Conservation (phyloP, 305 asterid genomes). For the Fraxinus ornus region DNA sequence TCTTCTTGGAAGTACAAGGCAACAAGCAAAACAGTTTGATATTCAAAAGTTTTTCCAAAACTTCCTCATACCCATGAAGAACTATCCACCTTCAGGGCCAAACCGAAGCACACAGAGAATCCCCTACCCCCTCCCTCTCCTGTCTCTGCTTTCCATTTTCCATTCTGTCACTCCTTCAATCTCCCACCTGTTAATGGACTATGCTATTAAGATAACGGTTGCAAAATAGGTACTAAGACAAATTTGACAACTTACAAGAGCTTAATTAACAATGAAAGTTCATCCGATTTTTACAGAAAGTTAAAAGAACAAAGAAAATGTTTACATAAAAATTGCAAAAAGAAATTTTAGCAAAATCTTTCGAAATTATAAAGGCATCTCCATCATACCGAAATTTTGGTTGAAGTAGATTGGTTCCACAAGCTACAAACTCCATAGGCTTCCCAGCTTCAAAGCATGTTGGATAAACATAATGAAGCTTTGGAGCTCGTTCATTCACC, state of each 20-base stretch:
- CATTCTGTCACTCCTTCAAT: not conserved
- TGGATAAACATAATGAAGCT: conserved; percentile 47
- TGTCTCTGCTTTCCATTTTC: too few relatives aligned
- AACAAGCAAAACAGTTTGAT: not conserved
- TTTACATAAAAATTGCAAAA: not conserved
- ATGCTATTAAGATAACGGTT: not conserved
- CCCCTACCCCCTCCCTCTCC: not conserved
- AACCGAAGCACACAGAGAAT: not conserved
- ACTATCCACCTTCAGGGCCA: not conserved
- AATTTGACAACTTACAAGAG: not conserved
- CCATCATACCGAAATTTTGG: conserved; percentile 40
- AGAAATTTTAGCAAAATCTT: not conserved
- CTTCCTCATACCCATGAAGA: not conserved
- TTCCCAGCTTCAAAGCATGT: conserved; percentile 54
- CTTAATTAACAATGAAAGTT: not conserved
- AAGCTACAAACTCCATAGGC: conserved; percentile 50
- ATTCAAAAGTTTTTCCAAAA: not conserved
- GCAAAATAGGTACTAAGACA: not conserved
- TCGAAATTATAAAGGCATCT: not conserved
- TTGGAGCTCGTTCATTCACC: conserved; percentile 38
- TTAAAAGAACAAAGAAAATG: not conserved
- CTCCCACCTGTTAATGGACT: not conserved
- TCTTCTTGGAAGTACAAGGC: not conserved
- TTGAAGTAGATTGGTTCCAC: conserved; percentile 53
- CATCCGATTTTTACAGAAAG: not conserved